These are phyloP conservation scores for Tuber magnatum DNA, from an alignment of 495 filamentous ascomycete genomes.

Conservation along the genomic window DNA sequence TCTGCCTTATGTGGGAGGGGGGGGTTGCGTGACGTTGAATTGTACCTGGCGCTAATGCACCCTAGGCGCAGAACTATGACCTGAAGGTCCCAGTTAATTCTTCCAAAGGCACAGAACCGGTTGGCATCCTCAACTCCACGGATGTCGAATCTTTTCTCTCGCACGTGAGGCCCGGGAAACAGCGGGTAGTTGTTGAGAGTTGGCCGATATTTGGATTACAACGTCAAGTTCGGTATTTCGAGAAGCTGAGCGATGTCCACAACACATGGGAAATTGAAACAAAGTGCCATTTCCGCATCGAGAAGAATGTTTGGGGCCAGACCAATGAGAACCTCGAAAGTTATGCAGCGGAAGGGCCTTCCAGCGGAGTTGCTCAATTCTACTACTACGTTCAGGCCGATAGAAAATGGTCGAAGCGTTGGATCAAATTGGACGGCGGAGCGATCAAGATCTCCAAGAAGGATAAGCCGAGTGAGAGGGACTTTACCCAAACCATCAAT, in stretches of 20 bases:
- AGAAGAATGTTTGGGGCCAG: conserved; percentile 37
- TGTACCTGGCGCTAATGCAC: not conserved
- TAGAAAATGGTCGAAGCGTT: conserved; percentile 80
- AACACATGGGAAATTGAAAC: conserved; percentile 81
- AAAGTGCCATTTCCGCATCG: conserved; percentile 47
- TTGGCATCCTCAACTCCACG: conserved; percentile 25
- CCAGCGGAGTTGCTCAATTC: conserved; percentile 58
- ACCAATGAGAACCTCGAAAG: conserved; percentile 47
- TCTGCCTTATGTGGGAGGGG: not conserved
- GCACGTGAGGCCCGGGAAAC: conserved; percentile 32
- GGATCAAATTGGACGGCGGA: conserved; percentile 66
- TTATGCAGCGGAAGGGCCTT: conserved; percentile 55
- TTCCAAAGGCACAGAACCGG: conserved; percentile 16
- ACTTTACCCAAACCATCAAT: conserved; percentile 66
- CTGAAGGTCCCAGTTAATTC: conserved; percentile 31
- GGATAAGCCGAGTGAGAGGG: conserved; percentile 52
- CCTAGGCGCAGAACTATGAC: conserved; percentile 20
- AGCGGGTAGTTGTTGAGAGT: conserved; percentile 61
- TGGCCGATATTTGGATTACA: conserved; percentile 72
- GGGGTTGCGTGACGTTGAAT: not conserved
- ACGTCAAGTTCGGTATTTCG: conserved; percentile 75
- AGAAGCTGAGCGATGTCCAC: conserved; percentile 78
- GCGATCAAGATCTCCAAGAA: conserved; percentile 73
- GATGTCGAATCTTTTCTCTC: conserved; percentile 29
- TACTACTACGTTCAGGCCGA: conserved; percentile 73